These are phyloP conservation scores for Firmiana major DNA, from an alignment of 345 rosid genomes.

Conservation along the genomic window DNA sequence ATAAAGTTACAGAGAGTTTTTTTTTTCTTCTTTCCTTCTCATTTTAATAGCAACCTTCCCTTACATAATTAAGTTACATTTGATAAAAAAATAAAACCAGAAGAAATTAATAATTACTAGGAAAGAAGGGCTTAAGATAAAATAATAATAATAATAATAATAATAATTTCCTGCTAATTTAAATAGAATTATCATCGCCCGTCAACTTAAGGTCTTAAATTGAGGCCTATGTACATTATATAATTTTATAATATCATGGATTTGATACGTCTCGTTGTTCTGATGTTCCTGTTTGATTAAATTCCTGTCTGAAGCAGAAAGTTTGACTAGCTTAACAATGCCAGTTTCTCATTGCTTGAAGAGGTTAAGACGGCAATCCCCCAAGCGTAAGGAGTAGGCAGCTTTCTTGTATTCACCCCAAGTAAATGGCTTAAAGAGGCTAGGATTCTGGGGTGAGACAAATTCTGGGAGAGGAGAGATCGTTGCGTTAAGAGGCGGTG, in stretches of 20 bases:
- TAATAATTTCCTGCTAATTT: neutral
- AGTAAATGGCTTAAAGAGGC: conserved; percentile 55
- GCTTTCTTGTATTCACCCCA: conserved; percentile 86
- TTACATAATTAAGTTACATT: neutral
- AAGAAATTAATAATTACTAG: neutral
- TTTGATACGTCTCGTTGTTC: no score
- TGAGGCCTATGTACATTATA: neutral
- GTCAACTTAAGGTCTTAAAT: neutral
- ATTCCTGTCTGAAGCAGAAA: neutral
- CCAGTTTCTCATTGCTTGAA: conserved; percentile 30
- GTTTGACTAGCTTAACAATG: neutral
- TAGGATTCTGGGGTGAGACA: conserved; percentile 52
- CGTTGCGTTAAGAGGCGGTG: conserved; percentile 60
- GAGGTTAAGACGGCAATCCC: conserved; percentile 59
- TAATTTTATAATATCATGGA: neutral
- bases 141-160: no score
- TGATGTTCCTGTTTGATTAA: neutral
- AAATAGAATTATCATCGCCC: neutral
- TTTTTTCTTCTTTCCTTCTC: neutral
- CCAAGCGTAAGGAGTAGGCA: conserved; percentile 62
- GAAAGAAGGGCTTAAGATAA: neutral
- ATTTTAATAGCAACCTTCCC: neutral
- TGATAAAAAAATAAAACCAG: neutral
- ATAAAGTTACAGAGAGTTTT: neutral
- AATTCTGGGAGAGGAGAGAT: conserved; percentile 53